Evolutionary conservation across 768 basidiomycete species (phyloP).

Genomic region (Tricholoma matsutake): DNA sequence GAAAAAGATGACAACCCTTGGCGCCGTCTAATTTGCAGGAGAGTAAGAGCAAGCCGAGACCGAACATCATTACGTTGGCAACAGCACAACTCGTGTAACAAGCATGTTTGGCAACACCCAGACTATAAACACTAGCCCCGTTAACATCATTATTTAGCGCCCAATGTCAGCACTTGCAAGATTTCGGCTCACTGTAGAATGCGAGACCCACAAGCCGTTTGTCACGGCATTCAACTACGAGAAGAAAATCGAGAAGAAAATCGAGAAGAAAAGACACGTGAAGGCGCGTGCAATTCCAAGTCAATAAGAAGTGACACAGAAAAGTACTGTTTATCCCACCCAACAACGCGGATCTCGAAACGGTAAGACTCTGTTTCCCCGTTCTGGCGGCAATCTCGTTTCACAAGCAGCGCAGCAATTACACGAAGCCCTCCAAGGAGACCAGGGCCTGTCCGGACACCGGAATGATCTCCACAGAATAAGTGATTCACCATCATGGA

Average conservation of each 20-base stretch:
- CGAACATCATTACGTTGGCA: slow-evolving; percentile 29
- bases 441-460: slow-evolving; percentile 32
- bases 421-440: slow-evolving; percentile 30
- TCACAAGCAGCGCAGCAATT: slow-evolving; percentile 26
- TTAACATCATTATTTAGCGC: slow-evolving; percentile 38
- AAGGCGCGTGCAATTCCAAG: slow-evolving; percentile 20
- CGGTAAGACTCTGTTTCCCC: slow-evolving; percentile 2
- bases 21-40: slow-evolving; percentile 33
- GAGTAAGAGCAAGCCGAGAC: slow-evolving; percentile 30
- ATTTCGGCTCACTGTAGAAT: slow-evolving; percentile 41
- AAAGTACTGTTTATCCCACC: slow-evolving; percentile 20
- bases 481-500: too few species aligned
- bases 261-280: slow-evolving; percentile 43
- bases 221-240: slow-evolving; percentile 47
- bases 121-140: slow-evolving; percentile 39
- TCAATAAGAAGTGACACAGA: neutral
- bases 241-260: slow-evolving; percentile 42
- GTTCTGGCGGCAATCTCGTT: too few species aligned
- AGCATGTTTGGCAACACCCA: slow-evolving; percentile 34
- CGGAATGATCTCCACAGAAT: slow-evolving; percentile 30
- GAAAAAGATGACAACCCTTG: slow-evolving; percentile 29
- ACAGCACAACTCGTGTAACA: slow-evolving; percentile 25
- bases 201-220: slow-evolving; percentile 37
- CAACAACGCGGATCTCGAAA: slow-evolving; percentile 40
- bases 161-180: slow-evolving; percentile 14